Conservation (phyloP, 2,329 filamentous ascomycete species). For the Colletotrichum sp. region DNA sequence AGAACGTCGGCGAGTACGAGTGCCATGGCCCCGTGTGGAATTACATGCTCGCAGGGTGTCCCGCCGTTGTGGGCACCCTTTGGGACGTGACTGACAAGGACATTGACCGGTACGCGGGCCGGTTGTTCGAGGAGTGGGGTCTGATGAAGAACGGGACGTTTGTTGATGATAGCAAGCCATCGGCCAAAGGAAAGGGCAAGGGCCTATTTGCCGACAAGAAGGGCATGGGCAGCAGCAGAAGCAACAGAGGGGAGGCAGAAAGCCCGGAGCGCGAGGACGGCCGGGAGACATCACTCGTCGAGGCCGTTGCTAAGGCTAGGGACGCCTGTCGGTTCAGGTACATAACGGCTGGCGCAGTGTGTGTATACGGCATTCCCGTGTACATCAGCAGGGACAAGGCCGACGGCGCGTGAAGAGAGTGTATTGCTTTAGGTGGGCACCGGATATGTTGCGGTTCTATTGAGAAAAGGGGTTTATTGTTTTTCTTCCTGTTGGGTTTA, state of each 20-base stretch:
- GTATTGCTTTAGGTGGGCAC: neutral
- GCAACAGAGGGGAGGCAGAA: constrained; percentile 28
- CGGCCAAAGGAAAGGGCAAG: constrained; percentile 27
- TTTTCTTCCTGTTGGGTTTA: neutral
- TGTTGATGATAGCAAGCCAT: constrained; percentile 16
- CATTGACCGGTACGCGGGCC: constrained; percentile 88
- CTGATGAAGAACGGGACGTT: constrained; percentile 60
- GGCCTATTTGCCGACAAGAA: constrained; percentile 23
- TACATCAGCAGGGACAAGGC: constrained; percentile 61
- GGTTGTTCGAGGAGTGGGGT: constrained; percentile 86
- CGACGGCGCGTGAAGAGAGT: neutral
- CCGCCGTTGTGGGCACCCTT: constrained; percentile 87
- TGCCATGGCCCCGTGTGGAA: constrained; percentile 89
- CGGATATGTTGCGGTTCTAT: neutral
- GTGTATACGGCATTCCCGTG: constrained; percentile 93
- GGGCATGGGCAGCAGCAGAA: constrained; percentile 31
- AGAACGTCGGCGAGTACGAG: constrained; percentile 85
- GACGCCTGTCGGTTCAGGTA: constrained; percentile 86
- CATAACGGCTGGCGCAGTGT: constrained; percentile 90
- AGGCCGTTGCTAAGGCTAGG: constrained; percentile 78
- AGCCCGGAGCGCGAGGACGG: constrained; percentile 27
- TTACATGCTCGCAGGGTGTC: constrained; percentile 87
- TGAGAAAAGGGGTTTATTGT: neutral
- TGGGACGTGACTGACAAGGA: constrained; percentile 99
- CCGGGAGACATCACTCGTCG: constrained; percentile 65